A percentile compares a stretch with the other conserved stretches of the same genome.
phyloP scores from a whole-genome alignment of 495 filamentous ascomycete genomes.

The Melanomma pulvis-pyrius region DNA sequence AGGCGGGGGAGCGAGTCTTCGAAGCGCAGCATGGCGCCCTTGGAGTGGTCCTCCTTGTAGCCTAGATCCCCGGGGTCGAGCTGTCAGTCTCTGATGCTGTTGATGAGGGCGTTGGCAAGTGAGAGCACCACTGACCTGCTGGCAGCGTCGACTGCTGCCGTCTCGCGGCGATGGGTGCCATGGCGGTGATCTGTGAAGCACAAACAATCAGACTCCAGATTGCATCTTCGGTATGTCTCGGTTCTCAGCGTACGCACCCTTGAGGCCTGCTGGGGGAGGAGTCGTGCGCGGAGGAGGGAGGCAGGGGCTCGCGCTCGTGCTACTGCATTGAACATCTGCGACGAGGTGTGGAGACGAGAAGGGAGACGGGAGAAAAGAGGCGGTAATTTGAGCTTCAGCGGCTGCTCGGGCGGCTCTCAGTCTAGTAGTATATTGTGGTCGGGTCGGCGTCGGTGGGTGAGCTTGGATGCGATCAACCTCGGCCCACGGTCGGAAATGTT shows the following conservation, averaged over 20 bases:
- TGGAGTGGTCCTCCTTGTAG: constrained; percentile 88
- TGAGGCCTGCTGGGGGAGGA: constrained; percentile 16
- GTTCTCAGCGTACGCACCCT: constrained; percentile 19
- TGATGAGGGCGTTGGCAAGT: constrained; percentile 19
- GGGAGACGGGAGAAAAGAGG: constrained; percentile 1
- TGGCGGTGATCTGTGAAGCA: constrained; percentile 44
- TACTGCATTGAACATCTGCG: constrained; percentile 42
- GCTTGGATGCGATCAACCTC: constrained; percentile 5
- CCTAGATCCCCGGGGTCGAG: constrained; percentile 57
- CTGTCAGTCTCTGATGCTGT: constrained; percentile 11
- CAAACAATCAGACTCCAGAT: constrained; percentile 7
- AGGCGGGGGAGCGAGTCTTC: constrained; percentile 91
- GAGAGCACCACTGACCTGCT: constrained; percentile 50
- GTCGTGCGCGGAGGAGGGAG: constrained; percentile 30
- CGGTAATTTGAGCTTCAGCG: constrained; percentile 1
- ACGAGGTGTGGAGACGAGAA: background rate
- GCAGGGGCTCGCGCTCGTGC: constrained; percentile 39
- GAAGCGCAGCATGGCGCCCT: constrained; percentile 92
- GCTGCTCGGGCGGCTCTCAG: constrained; percentile 14
- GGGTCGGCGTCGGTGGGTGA: background rate
- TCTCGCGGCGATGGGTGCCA: constrained; percentile 56
- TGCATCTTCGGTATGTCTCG: background rate
- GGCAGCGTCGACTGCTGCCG: constrained; percentile 63
- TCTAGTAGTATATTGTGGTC: background rate
- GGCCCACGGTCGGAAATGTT: constrained; percentile 15